Conservation (phyloP, 2,329 filamentous ascomycete genomes). For the Sclerotinia borealis region DNA sequence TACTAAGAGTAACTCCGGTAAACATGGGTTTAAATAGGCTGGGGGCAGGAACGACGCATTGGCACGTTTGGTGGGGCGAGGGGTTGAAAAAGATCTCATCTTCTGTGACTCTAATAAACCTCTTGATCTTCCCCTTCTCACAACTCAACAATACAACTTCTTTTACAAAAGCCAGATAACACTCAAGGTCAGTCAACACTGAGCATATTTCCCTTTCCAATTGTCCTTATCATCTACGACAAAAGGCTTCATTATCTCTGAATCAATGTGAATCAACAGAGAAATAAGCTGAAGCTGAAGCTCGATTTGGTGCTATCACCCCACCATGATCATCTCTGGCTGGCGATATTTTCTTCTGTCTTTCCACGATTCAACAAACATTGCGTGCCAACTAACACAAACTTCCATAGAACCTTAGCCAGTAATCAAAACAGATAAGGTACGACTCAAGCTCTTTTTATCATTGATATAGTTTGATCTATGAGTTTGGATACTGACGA, state of each 20-base stretch:
- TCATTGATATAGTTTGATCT: background rate
- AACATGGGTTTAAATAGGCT: conserved; percentile 7
- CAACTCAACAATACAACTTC: background rate
- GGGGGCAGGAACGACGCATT: conserved; percentile 6
- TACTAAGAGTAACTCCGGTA: conserved; percentile 4
- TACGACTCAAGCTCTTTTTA: conserved; percentile 1
- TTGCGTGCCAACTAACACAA: conserved; percentile 22
- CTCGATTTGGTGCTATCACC: conserved; percentile 21
- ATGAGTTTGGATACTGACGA: background rate
- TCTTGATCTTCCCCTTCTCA: conserved; percentile 5
- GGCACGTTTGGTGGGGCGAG: conserved; percentile 13
- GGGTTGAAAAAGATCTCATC: conserved; percentile 12
- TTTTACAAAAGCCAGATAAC: background rate
- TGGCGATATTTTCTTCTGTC: conserved; percentile 17
- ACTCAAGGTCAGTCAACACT: background rate
- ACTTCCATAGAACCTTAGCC: conserved; percentile 9
- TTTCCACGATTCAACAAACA: conserved; percentile 7
- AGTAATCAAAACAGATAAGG: conserved; percentile 18
- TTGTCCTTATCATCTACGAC: background rate
- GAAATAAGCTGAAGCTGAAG: conserved; percentile 4
- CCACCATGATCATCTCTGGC: conserved; percentile 17
- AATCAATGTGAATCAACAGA: background rate
- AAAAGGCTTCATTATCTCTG: background rate
- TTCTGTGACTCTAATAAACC: conserved; percentile 6
- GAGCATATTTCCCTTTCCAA: background rate